Evolutionary conservation across 2,329 filamentous ascomycete species (phyloP), one percentile per base, ranked within the genome.

Genomic region (Hypoxylon rubiginosum): DNA sequence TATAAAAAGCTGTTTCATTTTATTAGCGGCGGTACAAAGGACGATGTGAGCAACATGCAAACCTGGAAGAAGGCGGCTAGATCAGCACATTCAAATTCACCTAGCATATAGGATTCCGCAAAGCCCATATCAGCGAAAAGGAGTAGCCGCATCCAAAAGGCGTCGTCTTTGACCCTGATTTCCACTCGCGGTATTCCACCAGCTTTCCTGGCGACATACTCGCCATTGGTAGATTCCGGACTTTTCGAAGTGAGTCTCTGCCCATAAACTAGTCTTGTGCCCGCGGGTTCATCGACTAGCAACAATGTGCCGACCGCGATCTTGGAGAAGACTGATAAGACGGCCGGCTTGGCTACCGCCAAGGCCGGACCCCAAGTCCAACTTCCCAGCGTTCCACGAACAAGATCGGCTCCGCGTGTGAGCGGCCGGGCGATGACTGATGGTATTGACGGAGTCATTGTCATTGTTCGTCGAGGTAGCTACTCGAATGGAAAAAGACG

Each of bases 51-150:
- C 11, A 24, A 32, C 10, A 32, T 41, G 66, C 79, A 72, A 74
- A 89, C 87, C 75, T 87, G 85, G 76, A 93, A 92, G 74, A 93
- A 92, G 1, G 84, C 83, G 1, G 88, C 89, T 70, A 93, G 75
- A 74, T 92, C 86, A 10, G 85, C 80, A 64, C 90, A 92, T 55
- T 88, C 86, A 28, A 92, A 83, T 75, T 93, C 90, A 48, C 88
- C 88, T 15, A 92, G 82, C 89, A 93, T 92, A 73, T 91, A 92
- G 28, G 89, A 86, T 76, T 91, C 88, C 11, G 90, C 87, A 68
- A 93, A 92, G 2, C 91, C 91, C 89, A 93, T 92, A 76, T 93
- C 91, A 39, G 87, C 89, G 73, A 92, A 91, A 28, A 93, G 78
- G 49, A 90, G 83, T 55, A 92, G 78, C 43, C 90, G 85, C 73